These are phyloP conservation scores for Agaricus blazei DNA, from an alignment of 768 basidiomycete species.

Conservation along the genomic window DNA sequence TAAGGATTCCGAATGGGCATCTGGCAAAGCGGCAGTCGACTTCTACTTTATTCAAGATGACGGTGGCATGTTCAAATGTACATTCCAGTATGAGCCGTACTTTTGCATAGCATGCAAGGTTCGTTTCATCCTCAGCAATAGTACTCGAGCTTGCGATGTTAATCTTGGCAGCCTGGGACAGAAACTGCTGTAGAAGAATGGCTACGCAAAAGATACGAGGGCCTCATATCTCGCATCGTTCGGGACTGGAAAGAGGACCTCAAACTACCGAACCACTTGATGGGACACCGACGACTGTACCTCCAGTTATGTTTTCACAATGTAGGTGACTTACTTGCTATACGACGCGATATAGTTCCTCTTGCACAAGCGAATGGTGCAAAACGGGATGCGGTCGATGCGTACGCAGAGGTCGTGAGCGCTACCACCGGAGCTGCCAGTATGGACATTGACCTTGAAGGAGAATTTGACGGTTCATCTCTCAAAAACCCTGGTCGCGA, in stretches of 20 bases:
- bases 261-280: conserved; percentile 90
- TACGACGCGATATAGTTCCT: conserved; percentile 85
- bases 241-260: conserved; percentile 91
- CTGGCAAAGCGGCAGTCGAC: conserved; percentile 88
- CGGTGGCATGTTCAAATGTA: conserved; percentile 94
- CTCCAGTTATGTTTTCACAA: conserved; percentile 90
- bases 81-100: conserved; percentile 90
- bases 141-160: not conserved
- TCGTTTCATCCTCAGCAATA: conserved; percentile 15
- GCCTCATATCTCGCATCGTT: conserved; percentile 70
- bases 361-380: conserved; percentile 87
- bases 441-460: conserved; percentile 67
- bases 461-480: conserved; percentile 43
- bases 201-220: conserved; percentile 91
- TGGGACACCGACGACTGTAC: conserved; percentile 89
- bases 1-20: conserved; percentile 79
- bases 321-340: conserved; percentile 84
- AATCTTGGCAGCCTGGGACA: conserved; percentile 56
- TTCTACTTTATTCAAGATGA: conserved; percentile 98
- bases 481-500: conserved; percentile 42
- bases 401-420: conserved; percentile 93
- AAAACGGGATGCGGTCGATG: conserved; percentile 92
- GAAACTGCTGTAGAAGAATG: conserved; percentile 94
- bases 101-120: conserved; percentile 93
- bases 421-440: conserved; percentile 59